Conservation (phyloP, 441 rosid species). For the Bocquillonia castaneifolia region DNA sequence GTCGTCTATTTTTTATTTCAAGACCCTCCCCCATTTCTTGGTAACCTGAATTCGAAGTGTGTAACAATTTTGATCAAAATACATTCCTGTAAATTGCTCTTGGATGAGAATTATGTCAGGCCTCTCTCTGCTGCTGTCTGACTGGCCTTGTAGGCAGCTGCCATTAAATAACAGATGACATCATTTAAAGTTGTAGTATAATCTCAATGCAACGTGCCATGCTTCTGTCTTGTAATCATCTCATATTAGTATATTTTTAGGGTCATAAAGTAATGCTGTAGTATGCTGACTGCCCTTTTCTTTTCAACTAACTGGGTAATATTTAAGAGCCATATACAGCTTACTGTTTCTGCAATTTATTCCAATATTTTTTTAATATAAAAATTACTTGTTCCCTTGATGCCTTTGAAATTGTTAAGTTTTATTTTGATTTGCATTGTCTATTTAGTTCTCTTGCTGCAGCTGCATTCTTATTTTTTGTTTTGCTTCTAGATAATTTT, state of each 20-base stretch:
- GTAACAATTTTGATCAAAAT: not conserved
- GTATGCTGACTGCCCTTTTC: not conserved
- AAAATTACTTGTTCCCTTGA: not conserved
- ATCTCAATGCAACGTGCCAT: not conserved
- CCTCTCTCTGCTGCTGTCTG: not conserved
- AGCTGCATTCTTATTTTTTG: slow-evolving; percentile 25
- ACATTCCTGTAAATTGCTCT: not conserved
- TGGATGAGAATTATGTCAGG: not conserved
- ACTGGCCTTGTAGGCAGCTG: not conserved
- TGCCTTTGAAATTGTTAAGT: not conserved
- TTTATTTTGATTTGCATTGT: not conserved
- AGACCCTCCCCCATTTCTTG: too few relatives aligned
- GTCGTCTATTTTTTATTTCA: too few relatives aligned
- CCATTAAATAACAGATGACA: not conserved
- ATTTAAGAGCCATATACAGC: not conserved
- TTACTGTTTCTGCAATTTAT: not conserved
- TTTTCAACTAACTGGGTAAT: not conserved
- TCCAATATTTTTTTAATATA: not conserved
- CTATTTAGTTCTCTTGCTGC: slow-evolving; percentile 11
- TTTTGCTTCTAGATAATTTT: slow-evolving; percentile 74
- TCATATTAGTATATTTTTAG: not conserved
- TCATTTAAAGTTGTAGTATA: not conserved
- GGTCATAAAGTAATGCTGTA: not conserved
- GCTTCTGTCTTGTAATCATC: not conserved
- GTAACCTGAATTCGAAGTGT: not conserved